Base-by-base conservation (phyloP, 768 basidiomycete genomes). In the Phanerodontia chrysosporium region DNA sequence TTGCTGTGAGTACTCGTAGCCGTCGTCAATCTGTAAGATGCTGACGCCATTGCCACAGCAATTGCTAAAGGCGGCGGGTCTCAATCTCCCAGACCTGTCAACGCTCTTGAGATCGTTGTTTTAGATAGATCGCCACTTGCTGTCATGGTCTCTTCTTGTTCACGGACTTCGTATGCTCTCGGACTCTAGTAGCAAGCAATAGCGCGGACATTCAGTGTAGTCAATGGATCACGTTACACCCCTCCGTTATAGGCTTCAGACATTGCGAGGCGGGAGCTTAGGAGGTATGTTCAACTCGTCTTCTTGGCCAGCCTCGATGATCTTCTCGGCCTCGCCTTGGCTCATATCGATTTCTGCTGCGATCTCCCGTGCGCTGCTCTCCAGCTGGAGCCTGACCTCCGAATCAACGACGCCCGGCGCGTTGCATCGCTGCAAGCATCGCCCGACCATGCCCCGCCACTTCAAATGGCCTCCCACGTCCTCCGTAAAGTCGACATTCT, bases 381-480 rank as follows among this genome's bases (percentile, higher is more conserved):
- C 63, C 55, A 72, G 55, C 64, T 80, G 78, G 28, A 59, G 59
- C 51, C 73, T 64, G 3, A 78, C 77, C 52, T 76, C 74, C 46
- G 63, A 66, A 30, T 64, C 60, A 1, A 74, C 62, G 35, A 82
- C 64, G 6, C 78, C 79, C 22, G 76, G 70, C 3, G 76, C 79
- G 3, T 66, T 66, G 53, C 76, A 77, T 35, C 66, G 59, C 59
- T 71, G 68, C 60, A 83, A 62, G 58, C 76, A 80, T 59, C 70
- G 73, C 24, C 81, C 81, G 42, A 83, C 73, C 77, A 78, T 72
- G 13, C 70, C 73, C 42, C 77, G 68, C 82, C 81, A 83, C 64
- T 76, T 74, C 32, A 77, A 71, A 65, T 83, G 82, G 13, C 81
- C 82, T 28, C 76, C 76, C 1, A 83, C 79, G 28, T 74, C 72